phyloP scores from a whole-genome alignment of 257 asterid genomes.

The Solanum etuberosum region DNA sequence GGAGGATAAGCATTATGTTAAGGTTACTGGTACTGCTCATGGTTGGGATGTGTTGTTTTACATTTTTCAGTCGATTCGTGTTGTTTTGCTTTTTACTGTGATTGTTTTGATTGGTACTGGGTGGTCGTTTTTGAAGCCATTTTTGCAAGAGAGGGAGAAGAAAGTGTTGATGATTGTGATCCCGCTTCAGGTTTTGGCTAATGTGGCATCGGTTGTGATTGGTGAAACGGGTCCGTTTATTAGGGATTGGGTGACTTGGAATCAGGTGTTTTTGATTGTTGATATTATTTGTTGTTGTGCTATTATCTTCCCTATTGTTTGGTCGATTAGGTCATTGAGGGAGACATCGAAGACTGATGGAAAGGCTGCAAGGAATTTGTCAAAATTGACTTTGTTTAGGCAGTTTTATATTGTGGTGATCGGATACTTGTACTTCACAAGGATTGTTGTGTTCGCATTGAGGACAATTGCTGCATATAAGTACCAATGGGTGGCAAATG shows the following conservation, averaged over 20 bases:
- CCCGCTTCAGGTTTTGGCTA: slow-evolving; percentile 90
- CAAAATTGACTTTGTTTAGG: slow-evolving; percentile 83
- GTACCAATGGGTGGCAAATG: slow-evolving; percentile 94
- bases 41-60: slow-evolving; percentile 98
- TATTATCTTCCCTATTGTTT: slow-evolving; percentile 85
- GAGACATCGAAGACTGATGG: slow-evolving; percentile 96
- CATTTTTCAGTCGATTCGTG: slow-evolving; percentile 80
- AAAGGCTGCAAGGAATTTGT: slow-evolving; percentile 90
- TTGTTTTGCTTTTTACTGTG: slow-evolving; percentile 71
- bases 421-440: slow-evolving; percentile 86
- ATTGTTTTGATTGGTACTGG: slow-evolving; percentile 85
- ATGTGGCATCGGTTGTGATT: slow-evolving; percentile 77
- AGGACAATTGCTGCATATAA: slow-evolving; percentile 85
- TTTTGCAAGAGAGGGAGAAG: slow-evolving; percentile 87
- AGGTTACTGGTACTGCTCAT: slow-evolving; percentile 92
- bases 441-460: slow-evolving; percentile 87
- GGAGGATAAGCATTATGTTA: slow-evolving; percentile 89
- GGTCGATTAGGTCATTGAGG: slow-evolving; percentile 95
- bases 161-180: slow-evolving; percentile 94
- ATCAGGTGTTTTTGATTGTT: slow-evolving; percentile 78
- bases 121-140: slow-evolving; percentile 88
- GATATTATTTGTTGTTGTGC: slow-evolving; percentile 90
- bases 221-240: slow-evolving; percentile 96
- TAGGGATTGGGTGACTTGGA: slow-evolving; percentile 93
- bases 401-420: slow-evolving; percentile 89